Base-by-base conservation (phyloP, 1,284 basidiomycete species). In the Moesziomyces sp. region DNA sequence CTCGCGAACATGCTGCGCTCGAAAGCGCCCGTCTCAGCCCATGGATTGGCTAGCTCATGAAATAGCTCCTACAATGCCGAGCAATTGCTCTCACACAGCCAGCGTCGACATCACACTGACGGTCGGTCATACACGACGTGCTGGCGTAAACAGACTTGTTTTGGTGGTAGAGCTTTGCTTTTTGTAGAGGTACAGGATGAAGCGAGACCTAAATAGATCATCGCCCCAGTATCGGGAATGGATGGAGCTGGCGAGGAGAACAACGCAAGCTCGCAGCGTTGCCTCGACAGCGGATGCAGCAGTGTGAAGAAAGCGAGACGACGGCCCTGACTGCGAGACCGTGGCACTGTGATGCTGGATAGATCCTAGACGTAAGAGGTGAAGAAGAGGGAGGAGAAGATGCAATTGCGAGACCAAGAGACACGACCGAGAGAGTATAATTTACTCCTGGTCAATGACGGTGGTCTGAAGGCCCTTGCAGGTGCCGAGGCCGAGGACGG, bases 381-480 rank as follows among this genome's bases (percentile, higher is more conserved):
- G 42, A 24, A 21, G 30, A 35, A n/a, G 51, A 30, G 45, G 42
- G 35, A 58, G 38, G 38, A 40, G 38, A 14, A 69, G 60, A 69
- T 69, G 66, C 66, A 50, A 59, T 42, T 63, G 57, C 59, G 66
- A 33, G 51, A 63, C 60, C 59, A 18, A 69, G 42, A 44, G 61
- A 70, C 57, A 56, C 40, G 61, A 64, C 30, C 46, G 46, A 55
- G 40, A 56, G n/a, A 19, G n/a, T 52, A 23, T 46, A 5, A 23
- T 64, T 74, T 74, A 74, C 71, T 83, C 82, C 74, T 80, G 78
- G 77, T 83, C 82, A 46, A 83, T 73, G 58, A 83, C 74, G 45
- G 66, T 74, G 57, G 82, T 83, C 59, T 83, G 76, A 51, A 82
- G 78, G 49, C 82, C 82, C 77, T 83, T 81, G 80, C 69, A 65